A percentile compares a stretch with the other conserved stretches of the same genome.
Evolutionary conservation across 306 rosid species (phyloP).

Genomic region (Vigna unguiculata): DNA sequence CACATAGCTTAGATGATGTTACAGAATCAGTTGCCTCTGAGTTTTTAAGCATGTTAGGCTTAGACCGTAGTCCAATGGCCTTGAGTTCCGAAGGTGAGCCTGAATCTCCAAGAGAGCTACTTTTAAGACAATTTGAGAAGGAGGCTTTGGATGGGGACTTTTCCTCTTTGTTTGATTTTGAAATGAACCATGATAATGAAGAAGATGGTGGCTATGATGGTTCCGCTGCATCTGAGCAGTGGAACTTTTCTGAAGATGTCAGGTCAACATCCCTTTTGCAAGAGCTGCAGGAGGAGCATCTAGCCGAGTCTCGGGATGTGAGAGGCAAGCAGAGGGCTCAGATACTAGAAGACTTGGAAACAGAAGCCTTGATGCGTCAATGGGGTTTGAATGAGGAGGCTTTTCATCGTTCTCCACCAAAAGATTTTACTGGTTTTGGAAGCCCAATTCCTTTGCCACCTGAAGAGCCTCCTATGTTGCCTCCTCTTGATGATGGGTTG

Average conservation of each 20-base stretch:
- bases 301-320: constrained; percentile 54
- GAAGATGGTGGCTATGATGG: constrained; percentile 49
- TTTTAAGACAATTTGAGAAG: constrained; percentile 84
- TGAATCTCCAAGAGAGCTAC: constrained; percentile 86
- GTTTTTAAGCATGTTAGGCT: constrained; percentile 73
- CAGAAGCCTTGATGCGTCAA: constrained; percentile 82
- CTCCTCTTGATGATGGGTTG: constrained; percentile 75
- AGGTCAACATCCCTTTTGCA: constrained; percentile 59
- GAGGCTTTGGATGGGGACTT: constrained; percentile 74
- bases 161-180: constrained; percentile 77
- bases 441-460: constrained; percentile 65
- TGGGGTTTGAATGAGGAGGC: constrained; percentile 88
- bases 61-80: constrained; percentile 60
- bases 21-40: constrained; percentile 76
- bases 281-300: constrained; percentile 62
- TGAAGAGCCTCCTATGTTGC: constrained; percentile 47
- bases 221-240: constrained; percentile 51
- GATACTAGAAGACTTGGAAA: constrained; percentile 79
- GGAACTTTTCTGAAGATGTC: constrained; percentile 55
- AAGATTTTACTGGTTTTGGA: constrained; percentile 65
- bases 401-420: constrained; percentile 77
- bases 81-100: constrained; percentile 79
- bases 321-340: constrained; percentile 72
- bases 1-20: constrained; percentile 70
- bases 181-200: constrained; percentile 46